Base-by-base conservation (phyloP, 345 rosid species). In the Populus deltoides region DNA sequence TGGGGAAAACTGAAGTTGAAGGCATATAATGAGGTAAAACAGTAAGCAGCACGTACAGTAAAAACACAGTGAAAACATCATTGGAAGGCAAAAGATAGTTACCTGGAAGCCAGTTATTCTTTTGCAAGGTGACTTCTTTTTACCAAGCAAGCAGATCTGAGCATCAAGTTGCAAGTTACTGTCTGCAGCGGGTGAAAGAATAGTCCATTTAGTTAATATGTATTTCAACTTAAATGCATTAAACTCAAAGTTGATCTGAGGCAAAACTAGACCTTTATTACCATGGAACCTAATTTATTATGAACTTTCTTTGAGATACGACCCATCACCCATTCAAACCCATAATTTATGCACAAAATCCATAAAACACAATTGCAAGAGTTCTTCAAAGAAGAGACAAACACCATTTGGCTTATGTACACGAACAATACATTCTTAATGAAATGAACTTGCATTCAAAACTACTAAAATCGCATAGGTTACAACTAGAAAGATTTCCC, bases 21-120 rank as follows among this genome's bases (percentile, higher is more conserved):
- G 31, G 68, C 51, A 71, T 45, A 22, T 1, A 35, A 77, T 69
- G 68, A 82, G 55, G 39, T 10, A 39, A 22, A 36, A 77, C 62
- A 77, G 57, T 38, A 68, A 73, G 68, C 35, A 12, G 47, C n/a
- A 3, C 20, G 65, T 12, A 4, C 11, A 43, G 7, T 45, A 13
- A 45, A 59, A 10, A 49, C 49, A 41, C 76, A 43, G 12, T 4
- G 53, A 80, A 68, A 38, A 36, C 36, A 76, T 55, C 57, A 68
- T 29, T 49, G 47, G 13, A 45, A 22, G 57, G 15, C 5, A 72
- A 33, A 59, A 59, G 20, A 15, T 43, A 31, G 57, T 45, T 22
- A 87, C 92, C 92, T 92, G 89, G 84, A 92, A 92, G 74, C 93
- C 94, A 62, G 92, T 91, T 78, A 91, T 88, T 75, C 92, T 84